Evolutionary conservation across 352 stramenopile genomes (phyloP), one percentile per base, ranked within the genome.

Genomic region (Phytophthora ohioensis): DNA sequence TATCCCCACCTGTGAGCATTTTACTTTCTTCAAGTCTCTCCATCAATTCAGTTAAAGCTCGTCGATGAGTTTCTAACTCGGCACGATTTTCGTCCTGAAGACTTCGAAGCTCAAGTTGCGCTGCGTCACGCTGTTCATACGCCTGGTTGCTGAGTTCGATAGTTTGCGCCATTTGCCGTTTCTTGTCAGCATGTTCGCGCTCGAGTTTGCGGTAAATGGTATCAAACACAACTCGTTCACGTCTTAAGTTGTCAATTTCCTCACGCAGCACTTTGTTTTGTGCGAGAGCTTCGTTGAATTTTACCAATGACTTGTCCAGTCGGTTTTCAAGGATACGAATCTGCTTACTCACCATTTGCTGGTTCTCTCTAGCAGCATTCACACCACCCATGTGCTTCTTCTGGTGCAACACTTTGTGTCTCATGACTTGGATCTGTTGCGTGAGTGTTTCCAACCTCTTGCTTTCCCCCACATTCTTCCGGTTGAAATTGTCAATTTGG

Each of bases 271-370:
- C 70, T 69, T 98, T 98, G 74, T 98, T 98, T 38, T 95, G 79
- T 12, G 93, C 91, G 7, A 99, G 84, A 46, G 91, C 91, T 71
- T 99, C 95, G 75, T 99, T 99, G 63, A 99, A 99, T 75, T 99
- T 99, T 35, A 98, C 80, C 13, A 99, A 80, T 31, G 96, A 97
- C 80, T 99, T 98, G 80, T 99, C 96, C 42, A 99, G 82, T 1
- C 94, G 87, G 77, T 98, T 98, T 71, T 99, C 97, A n/a, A 99
- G 78, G 53, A 99, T 98, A 41, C 87, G 86, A 49, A 98, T 98
- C 82, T 99, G 96, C 78, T 99, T 99, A 74, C 95, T 87, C 31
- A 99, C 87, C 82, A 98, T 97, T 72, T 96, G 84, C 60, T 98
- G 90, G 77, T 98, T 99, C 75, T 99, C 96, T 39, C 94, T 91